Base-by-base conservation (phyloP, 225 moss, liverwort and hornwort species). In the Straminergon stramineum region DNA sequence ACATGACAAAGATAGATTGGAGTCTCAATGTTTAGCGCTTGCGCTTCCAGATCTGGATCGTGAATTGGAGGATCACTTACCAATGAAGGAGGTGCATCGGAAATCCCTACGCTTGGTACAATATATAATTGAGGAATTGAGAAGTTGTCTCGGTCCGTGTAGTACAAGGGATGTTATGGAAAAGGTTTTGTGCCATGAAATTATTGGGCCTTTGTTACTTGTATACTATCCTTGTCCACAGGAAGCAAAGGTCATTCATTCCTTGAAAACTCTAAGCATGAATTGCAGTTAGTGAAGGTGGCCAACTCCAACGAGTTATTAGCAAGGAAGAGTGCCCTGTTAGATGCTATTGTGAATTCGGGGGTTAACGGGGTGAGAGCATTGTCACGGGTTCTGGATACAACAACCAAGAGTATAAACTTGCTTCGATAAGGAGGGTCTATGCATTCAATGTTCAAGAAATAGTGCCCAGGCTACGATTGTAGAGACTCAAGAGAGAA, bases 1-100 rank as follows among this genome's bases (percentile, higher is more conserved):
- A n/a, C 11, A 5, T 27, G 57, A 81, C 4, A 61, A 16, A 58
- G 2, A 61, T 6, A 41, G 27, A 61, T 0, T 39, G 4, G 18
- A 41, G 13, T 7, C 39, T 4, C 12, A 7, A 11, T 1, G 1
- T 28, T 26, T 27, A 81, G 11, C 6, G 1, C 0, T 0, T 10
- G 18, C 0, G 7, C 28, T 5, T 24, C 28, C 3, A 41, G 5
- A 41, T 61, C 7, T 5, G 16, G 16, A 65, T 64, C 2, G 28
- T 27, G 0, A 60, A 5, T 2, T 4, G 4, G 17, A 6, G 4
- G 27, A 60, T 15, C 10, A 28, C 7, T 7, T 27, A 60, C 4
- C 5, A 2, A 4, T n/a, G 41, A 60, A 30, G 41, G 18, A 81
- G 0, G 6, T 60, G 16, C 5, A 1, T 60, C 0, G 80, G 6